Percentiles rank a stretch among this genome's conserved stretches.
phyloP scores from a whole-genome alignment of 371 early-diverging fungal species.

The Rhizopus sp. region DNA sequence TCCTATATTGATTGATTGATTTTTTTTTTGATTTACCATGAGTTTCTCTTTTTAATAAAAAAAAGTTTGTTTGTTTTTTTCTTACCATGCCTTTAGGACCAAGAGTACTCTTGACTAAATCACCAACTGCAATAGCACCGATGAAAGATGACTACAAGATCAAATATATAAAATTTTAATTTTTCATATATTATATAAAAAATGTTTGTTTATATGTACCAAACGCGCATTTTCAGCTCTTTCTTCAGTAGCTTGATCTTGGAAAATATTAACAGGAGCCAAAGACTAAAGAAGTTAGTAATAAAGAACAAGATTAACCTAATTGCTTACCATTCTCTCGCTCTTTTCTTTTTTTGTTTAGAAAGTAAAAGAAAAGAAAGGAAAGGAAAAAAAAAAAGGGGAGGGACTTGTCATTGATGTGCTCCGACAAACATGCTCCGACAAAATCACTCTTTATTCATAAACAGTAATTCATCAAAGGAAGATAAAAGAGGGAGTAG shows the following conservation, averaged over 20 bases:
- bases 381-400: neutral
- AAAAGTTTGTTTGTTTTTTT: neutral
- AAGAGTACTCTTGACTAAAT: conserved; percentile 93
- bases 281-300: conserved; percentile 48
- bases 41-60: neutral
- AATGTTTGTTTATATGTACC: conserved; percentile 56
- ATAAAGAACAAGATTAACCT: neutral
- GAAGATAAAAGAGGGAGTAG: conserved; percentile 43
- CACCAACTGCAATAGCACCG: conserved; percentile 95
- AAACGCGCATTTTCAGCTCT: conserved; percentile 97
- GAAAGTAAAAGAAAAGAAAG: conserved; percentile 1
- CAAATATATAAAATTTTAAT: no score
- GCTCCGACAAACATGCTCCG: neutral
- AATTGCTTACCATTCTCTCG: neutral
- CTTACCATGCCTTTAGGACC: conserved; percentile 88
- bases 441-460: no score
- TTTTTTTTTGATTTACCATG: neutral
- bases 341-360: neutral
- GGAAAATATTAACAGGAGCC: conserved; percentile 85
- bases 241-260: conserved; percentile 94
- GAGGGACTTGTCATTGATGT: neutral
- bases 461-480: conserved; percentile 31
- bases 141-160: conserved; percentile 82
- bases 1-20: conserved; percentile 57
- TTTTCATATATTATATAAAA: neutral